These are phyloP conservation scores for Mrakia hoshinonis DNA, from an alignment of 768 basidiomycete species.

Conservation along the genomic window DNA sequence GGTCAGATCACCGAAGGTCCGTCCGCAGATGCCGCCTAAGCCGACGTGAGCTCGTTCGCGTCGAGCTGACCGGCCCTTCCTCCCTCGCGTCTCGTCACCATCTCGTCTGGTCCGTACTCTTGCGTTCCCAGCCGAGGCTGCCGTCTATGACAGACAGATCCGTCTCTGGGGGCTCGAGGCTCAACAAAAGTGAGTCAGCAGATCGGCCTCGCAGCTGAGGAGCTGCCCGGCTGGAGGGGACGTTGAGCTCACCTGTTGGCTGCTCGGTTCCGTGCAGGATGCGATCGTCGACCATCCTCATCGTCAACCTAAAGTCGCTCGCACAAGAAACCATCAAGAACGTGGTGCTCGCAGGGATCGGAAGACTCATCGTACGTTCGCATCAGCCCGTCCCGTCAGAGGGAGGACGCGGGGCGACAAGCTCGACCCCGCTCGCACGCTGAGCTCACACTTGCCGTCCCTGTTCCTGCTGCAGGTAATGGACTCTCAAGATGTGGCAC, in stretches of 20 bases:
- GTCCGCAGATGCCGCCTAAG: not conserved
- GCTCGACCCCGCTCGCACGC: not conserved
- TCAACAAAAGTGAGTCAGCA: conserved; percentile 65
- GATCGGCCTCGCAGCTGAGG: not conserved
- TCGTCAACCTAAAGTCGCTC: conserved; percentile 67
- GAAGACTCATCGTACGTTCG: conserved; percentile 54
- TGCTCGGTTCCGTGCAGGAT: conserved; percentile 50
- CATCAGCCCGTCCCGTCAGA: too few species aligned
- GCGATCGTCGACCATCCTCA: conserved; percentile 82
- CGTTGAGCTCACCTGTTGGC: conserved; percentile 20
- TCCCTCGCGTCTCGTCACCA: not conserved
- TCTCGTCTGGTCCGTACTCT: too few species aligned
- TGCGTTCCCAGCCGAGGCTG: conserved; percentile 45
- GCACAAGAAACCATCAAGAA: conserved; percentile 96
- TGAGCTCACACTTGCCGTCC: not conserved
- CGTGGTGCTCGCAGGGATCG: conserved; percentile 92
- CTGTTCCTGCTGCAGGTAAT: conserved; percentile 44
- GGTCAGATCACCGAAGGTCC: conserved; percentile 22
- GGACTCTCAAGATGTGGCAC: conserved; percentile 63
- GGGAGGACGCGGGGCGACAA: not conserved
- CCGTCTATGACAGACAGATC: conserved; percentile 93
- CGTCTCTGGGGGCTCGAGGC: conserved; percentile 97
- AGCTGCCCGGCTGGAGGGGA: not conserved
- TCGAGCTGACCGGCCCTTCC: not conserved
- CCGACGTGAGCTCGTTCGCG: not conserved